Evolutionary conservation across 305 asterid genomes (phyloP).

Genomic region (Fraxinus sp.): DNA sequence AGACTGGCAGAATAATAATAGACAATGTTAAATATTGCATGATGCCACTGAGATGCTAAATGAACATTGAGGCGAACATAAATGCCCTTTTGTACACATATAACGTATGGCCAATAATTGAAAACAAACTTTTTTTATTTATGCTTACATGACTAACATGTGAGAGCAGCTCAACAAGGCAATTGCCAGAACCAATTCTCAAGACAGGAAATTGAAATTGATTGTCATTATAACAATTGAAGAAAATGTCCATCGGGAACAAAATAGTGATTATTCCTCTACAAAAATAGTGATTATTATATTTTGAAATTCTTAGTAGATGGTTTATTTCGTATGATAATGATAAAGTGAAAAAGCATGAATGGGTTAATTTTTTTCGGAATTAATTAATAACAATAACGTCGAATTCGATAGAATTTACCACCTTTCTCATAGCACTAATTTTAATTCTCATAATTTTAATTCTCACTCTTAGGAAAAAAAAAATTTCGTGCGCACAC

Average conservation of each 20-base stretch:
- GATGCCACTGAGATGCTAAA: neutral
- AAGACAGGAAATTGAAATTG: neutral
- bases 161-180: neutral
- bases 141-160: neutral
- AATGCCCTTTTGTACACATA: neutral
- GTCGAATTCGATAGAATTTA: too few relatives aligned
- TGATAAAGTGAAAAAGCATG: too few relatives aligned
- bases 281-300: too few relatives aligned
- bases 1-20: slow-evolving; percentile 47
- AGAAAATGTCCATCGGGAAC: neutral
- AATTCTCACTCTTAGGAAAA: too few relatives aligned
- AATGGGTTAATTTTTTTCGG: too few relatives aligned
- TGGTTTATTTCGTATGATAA: too few relatives aligned
- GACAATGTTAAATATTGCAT: slow-evolving; percentile 21
- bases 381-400: too few relatives aligned
- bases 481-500: too few relatives aligned
- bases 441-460: too few relatives aligned
- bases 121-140: neutral
- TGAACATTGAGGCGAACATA: neutral
- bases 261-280: too few relatives aligned
- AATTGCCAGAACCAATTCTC: neutral
- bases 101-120: neutral
- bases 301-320: too few relatives aligned
- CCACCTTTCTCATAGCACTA: too few relatives aligned
- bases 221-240: neutral